Conservation (phyloP, 2,329 filamentous ascomycete species). For the Nectriaceae sp. region DNA sequence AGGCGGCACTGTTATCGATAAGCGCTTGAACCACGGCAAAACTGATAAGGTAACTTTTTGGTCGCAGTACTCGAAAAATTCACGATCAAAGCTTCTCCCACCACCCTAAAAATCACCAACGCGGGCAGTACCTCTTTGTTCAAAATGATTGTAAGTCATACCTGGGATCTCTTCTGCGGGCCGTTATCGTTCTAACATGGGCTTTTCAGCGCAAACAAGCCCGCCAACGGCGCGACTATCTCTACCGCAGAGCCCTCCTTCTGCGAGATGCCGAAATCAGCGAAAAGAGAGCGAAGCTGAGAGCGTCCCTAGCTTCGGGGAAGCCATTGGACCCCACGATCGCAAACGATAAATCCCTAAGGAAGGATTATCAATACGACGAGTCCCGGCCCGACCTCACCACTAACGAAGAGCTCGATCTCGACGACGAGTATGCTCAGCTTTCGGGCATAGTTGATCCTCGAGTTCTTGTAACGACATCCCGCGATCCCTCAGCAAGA, state of each 20-base stretch:
- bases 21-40: slow-evolving; percentile 17
- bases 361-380: slow-evolving; percentile 92
- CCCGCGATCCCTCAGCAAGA: slow-evolving; percentile 80
- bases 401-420: slow-evolving; percentile 67
- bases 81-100: neutral
- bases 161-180: too few relatives aligned
- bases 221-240: slow-evolving; percentile 54
- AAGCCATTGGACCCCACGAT: slow-evolving; percentile 81
- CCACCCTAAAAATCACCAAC: neutral
- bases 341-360: slow-evolving; percentile 80
- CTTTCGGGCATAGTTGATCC: slow-evolving; percentile 92
- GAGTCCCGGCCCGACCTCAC: slow-evolving; percentile 73
- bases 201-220: slow-evolving; percentile 41
- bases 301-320: slow-evolving; percentile 83
- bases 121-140: neutral
- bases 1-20: slow-evolving; percentile 34
- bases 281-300: slow-evolving; percentile 85
- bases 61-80: slow-evolving; percentile 13
- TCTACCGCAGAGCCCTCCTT: slow-evolving; percentile 86
- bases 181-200: neutral
- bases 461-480: slow-evolving; percentile 86
- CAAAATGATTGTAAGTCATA: slow-evolving; percentile 38
- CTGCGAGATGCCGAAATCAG: slow-evolving; percentile 90
- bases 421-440: slow-evolving; percentile 89
- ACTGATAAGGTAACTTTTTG: slow-evolving; percentile 35